Conservation (phyloP, 2,329 filamentous ascomycete species). For the Fusarium floridanum region DNA sequence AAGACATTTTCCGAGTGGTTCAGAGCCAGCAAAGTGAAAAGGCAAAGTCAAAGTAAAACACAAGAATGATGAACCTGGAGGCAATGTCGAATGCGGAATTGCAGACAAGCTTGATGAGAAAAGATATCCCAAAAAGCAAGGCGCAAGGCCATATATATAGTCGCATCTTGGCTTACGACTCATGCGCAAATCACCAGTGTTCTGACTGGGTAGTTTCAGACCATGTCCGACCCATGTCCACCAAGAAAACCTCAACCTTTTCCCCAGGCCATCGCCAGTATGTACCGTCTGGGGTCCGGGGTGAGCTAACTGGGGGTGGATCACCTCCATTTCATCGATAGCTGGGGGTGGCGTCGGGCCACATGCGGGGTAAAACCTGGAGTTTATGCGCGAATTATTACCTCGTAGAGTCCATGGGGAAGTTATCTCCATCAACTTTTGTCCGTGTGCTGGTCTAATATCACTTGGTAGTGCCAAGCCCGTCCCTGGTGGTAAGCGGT, state of each 20-base stretch:
- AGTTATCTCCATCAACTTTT: slow-evolving; percentile 2
- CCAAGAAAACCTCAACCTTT: background rate
- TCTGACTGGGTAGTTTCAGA: slow-evolving; percentile 15
- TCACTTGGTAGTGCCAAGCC: slow-evolving; percentile 1
- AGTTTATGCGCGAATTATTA: slow-evolving; percentile 27
- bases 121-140: background rate
- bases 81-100: background rate
- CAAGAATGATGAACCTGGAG: background rate
- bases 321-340: slow-evolving; percentile 7
- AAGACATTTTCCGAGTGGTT: slow-evolving; percentile 14
- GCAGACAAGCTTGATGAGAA: background rate
- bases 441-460: slow-evolving; percentile 5
- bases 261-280: slow-evolving; percentile 6
- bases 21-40: background rate
- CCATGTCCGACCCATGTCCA: background rate
- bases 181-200: slow-evolving; percentile 6
- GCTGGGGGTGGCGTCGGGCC: slow-evolving; percentile 25
- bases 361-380: slow-evolving; percentile 27
- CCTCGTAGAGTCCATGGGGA: slow-evolving; percentile 21
- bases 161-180: slow-evolving; percentile 7
- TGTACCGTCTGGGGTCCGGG: slow-evolving; percentile 16
- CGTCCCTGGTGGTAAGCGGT: background rate
- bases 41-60: background rate
- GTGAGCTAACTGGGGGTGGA: slow-evolving; percentile 24
- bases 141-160: slow-evolving; percentile 23